Base-by-base conservation (phyloP, 1,284 basidiomycete species). In the Ustilago bromivora region DNA sequence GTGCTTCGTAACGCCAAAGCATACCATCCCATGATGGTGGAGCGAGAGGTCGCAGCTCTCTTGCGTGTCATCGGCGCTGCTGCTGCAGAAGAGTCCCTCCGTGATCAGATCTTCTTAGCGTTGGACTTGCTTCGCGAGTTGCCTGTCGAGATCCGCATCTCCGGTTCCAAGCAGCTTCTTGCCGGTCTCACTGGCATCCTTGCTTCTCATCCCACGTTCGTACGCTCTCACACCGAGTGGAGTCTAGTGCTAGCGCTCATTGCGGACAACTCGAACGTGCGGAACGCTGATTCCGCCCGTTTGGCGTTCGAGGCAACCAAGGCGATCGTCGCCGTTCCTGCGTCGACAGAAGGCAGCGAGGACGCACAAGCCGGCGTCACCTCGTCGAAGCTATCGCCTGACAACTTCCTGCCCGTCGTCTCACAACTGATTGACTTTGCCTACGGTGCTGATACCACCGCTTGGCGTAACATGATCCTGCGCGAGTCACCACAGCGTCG, bases 31-130 rank as follows among this genome's bases (percentile, higher is more conserved):
- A 89, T 98, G 56, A 90, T 98, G 54, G 93, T 98, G 47, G 97
- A 99, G 86, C 91, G 97, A n/a, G 95, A 96, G 1, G 93, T 98
- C 1, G 94, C 96, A n/a, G 59, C 65, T 12, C 65, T 82, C 31
- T 61, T 84, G 51, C 80, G 81, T 23, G 62, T 84, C 57, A 64
- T 72, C 34, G 63, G 64, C 12, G 55, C 61, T 2, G 70, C 61
- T 7, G 70, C 62, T 12, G 63, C 12, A 9, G 54, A 66, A 41
- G 72, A 79, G 54, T 61, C 43, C 12, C 88, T 96, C 56, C 91
- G 94, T 31, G 96, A 98, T 86, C 95, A 98, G 87, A 90, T 98
- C 31, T 98, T 95, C 87, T 89, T 97, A 57, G 94, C 96, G 0
- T 91, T 99, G 71, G 96, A 98, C 82, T 89, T 95, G 28, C 89